Evolutionary conservation across 2,329 filamentous ascomycete species (phyloP), one percentile per base, ranked within the genome.

Genomic region (Fusarium sp.): DNA sequence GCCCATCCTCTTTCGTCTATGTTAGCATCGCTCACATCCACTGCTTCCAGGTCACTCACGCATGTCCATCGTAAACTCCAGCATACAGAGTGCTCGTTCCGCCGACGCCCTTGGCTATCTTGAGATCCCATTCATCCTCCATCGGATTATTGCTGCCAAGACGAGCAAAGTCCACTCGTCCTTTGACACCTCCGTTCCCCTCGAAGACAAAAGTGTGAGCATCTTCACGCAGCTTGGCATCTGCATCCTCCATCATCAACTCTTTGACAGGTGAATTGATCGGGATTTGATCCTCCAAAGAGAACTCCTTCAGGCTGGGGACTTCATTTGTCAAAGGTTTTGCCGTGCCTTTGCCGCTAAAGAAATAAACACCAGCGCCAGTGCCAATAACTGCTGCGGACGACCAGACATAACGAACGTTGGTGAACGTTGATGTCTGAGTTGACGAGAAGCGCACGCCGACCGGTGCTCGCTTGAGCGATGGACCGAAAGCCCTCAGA

Each of bases 31-130:
- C 42, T 19, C 23, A 9, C 5, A 3, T 14, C 9, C 8, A 37
- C 9, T 16, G 1, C 14, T 15, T 14, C 7, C 14, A 14, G 18
- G 23, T 37, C 1, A 81, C 83, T 80, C 62, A 84, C 82, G 83
- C 84, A 68, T 88, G 86, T 1, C 86, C 86, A 63, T 88, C 86
- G 57, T 83, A 86, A 15, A 88, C 82, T 12, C 82, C 83, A 37
- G 79, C 78, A 52, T 74, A 83, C 35, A 82, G 48, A 1, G 79
- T 77, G 31, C 73, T 69, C 4, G 57, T 68, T 3, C 76, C 77
- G 2, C 74, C 79, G 1, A 81, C 69, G 1, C 81, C 81, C 19
- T 75, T 73, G 1, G 76, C 81, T 18, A 80, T 51, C 15, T 75
- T 79, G 5, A 80, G 68, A 21, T 78, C 75, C 80, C 80, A 82